Conservation (phyloP, 805 yeast species). For the Crinitomyces ghanaensis region DNA sequence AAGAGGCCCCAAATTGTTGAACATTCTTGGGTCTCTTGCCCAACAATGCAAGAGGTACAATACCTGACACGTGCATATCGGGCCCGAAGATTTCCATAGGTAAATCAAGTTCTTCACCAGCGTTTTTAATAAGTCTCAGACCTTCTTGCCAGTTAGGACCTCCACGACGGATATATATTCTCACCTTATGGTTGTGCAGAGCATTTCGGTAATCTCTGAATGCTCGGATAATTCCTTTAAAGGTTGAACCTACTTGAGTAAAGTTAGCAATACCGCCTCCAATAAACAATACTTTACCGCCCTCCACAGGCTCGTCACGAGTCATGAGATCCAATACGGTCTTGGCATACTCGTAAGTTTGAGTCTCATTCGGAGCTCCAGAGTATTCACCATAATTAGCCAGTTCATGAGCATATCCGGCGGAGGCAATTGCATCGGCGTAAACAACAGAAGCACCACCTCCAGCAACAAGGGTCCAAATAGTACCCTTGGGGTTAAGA, state of each 20-base stretch:
- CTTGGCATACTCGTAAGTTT: conserved; percentile 37
- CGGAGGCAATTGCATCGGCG: conserved; percentile 38
- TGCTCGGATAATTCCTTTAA: conserved; percentile 39
- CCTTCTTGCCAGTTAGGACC: conserved; percentile 42
- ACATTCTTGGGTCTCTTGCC: conserved; percentile 32
- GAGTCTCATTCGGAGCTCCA: conserved; percentile 37
- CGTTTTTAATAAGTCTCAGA: conserved; percentile 31
- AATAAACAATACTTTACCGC: conserved; percentile 34
- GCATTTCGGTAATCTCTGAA: conserved; percentile 31
- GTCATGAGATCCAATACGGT: conserved; percentile 37
- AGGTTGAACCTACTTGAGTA: conserved; percentile 37
- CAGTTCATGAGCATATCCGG: conserved; percentile 33
- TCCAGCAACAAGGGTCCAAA: conserved; percentile 39
- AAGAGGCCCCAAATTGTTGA: conserved; percentile 29
- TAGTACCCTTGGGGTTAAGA: conserved; percentile 32
- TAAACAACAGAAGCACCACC: conserved; percentile 39
- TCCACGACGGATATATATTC: conserved; percentile 35
- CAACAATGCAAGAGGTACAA: conserved; percentile 33
- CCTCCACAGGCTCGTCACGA: conserved; percentile 28
- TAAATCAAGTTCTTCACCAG: conserved; percentile 34
- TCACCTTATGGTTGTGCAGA: conserved; percentile 31
- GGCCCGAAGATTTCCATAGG: conserved; percentile 40
- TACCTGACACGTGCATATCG: conserved; percentile 39
- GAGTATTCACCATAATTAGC: conserved; percentile 40
- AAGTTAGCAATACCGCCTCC: conserved; percentile 40